These are phyloP conservation scores for Durusdinium trenchii DNA, from an alignment of 73 alveolate genomes.

Conservation along the genomic window DNA sequence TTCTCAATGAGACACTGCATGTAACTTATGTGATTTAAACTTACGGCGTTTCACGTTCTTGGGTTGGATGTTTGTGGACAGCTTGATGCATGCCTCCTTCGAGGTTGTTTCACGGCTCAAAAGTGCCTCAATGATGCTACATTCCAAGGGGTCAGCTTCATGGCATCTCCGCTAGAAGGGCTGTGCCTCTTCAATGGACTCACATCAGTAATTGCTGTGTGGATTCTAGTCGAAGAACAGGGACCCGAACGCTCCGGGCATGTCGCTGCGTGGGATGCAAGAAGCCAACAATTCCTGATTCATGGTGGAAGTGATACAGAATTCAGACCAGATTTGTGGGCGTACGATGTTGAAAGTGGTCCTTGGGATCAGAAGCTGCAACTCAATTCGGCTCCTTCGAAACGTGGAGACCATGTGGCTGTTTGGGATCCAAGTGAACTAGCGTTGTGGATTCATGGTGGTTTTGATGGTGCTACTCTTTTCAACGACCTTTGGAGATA, in stretches of 20 bases:
- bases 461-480: neutral
- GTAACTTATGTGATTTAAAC: too few relatives aligned
- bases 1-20: too few relatives aligned
- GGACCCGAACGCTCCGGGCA: slow-evolving; percentile 18
- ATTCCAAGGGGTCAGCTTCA: too few relatives aligned
- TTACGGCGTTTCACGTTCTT: too few relatives aligned
- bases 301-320: slow-evolving; percentile 15
- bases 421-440: slow-evolving; percentile 17
- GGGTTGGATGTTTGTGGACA: too few relatives aligned
- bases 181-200: too few relatives aligned
- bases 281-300: neutral
- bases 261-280: neutral
- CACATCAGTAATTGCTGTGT: too few relatives aligned
- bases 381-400: neutral
- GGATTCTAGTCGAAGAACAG: too few relatives aligned
- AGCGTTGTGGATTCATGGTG: slow-evolving; percentile 29
- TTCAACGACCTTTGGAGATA: slow-evolving; percentile 26
- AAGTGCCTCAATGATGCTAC: too few relatives aligned
- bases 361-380: slow-evolving; percentile 14
- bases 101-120: too few relatives aligned
- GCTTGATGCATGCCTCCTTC: too few relatives aligned
- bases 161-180: too few relatives aligned
- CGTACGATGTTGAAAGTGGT: slow-evolving; percentile 1
- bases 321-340: neutral
- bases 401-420: slow-evolving; percentile 46